Base-by-base conservation (phyloP, 116 monocot species). In the Trichopus zeylanicus region DNA sequence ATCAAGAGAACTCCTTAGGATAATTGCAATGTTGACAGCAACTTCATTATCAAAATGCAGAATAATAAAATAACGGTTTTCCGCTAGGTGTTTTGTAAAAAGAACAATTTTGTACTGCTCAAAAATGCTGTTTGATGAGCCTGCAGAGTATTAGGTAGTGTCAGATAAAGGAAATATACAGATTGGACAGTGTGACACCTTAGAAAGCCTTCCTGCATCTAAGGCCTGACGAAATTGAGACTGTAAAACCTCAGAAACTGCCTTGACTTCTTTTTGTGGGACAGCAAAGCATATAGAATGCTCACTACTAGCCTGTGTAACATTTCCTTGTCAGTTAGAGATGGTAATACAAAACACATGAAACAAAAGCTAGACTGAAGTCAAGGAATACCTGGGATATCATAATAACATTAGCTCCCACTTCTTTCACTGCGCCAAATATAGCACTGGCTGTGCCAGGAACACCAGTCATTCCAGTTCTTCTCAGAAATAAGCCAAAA, bases 391-490 rank as follows among this genome's bases (percentile, higher is more conserved):
- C 95, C 89, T 95, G 95, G 51, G 95, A 95, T 60, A 95, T 95
- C 95, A 95, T 95, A 42, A 95, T 87, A 66, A 95, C 95, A 81
- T 95, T 95, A 67, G 95, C 90, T 57, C 90, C 95, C 46, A 95
- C 95, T 59, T 86, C 95, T 77, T 90, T 95, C 46, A 90, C 95
- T 25, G 79, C 56, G 79, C 62, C 38, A 77, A 95, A 95, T 38
- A 95, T 95, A 68, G 75, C 78, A 87, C 90, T 95, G 1, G 95
- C 86, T 70, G 95, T 95, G 56, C 95, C 95, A 74, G 95, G 95
- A 57, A 95, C 90, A 67, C 95, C 95, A 73, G 95, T 90, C 95
- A 95, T 95, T 72, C 95, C 95, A 68, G 90, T 90, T 75, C 95
- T 95, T 56, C 66, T 12, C 12, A 4, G 16, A 27, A 19, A 21